Base-by-base conservation (phyloP, 1,284 basidiomycete species). In the Amylostereum areolatum region DNA sequence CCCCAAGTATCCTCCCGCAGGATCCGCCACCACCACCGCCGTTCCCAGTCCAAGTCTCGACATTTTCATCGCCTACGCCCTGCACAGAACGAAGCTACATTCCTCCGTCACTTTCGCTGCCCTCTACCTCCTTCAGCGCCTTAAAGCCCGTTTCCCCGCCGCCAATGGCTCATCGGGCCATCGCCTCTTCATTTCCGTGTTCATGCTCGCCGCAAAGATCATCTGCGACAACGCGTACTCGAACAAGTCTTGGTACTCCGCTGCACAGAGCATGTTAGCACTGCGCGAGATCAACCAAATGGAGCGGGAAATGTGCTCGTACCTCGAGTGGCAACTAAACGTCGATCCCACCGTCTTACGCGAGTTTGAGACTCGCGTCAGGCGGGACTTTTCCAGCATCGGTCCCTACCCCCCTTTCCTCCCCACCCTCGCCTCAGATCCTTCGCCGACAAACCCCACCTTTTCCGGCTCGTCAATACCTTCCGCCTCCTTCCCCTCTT, bases 1-100 rank as follows among this genome's bases (percentile, higher is more conserved):
- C 28, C 41, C 41, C 25, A 28, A 43, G n/a, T 27, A 43, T 5
- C 41, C 41, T 24, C 7, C 41, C 11, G 25, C 41, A 25, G 41
- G 11, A 5, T n/a, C 34, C n/a, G 28, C 41, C 41, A 28, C n/a
- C n/a, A 5, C 8, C n/a, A 24, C 5, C 11, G 2, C 8, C 27
- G 18, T 28, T 5, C 41, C 41, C 5, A 28, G 11, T 5, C 72
- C 77, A 0, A 24, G 41, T 7, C 41, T 43, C n/a, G 41, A 43
- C 28, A 10, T 25, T 43, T 43, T 43, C n/a, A 43, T 43, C 41
- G 41, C 41, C 25, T 43, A 43, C 3, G 41, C 41, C 41, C 41
- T 43, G 5, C 41, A 43, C n/a, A 24, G 41, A 5, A 43, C 41
- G 5, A 24, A 28, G 5, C 27, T 43, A 25, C 25, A 24, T 8